Conservation (phyloP, 192 early-diverging fungal species). For the Spizellomyces punctatus region DNA sequence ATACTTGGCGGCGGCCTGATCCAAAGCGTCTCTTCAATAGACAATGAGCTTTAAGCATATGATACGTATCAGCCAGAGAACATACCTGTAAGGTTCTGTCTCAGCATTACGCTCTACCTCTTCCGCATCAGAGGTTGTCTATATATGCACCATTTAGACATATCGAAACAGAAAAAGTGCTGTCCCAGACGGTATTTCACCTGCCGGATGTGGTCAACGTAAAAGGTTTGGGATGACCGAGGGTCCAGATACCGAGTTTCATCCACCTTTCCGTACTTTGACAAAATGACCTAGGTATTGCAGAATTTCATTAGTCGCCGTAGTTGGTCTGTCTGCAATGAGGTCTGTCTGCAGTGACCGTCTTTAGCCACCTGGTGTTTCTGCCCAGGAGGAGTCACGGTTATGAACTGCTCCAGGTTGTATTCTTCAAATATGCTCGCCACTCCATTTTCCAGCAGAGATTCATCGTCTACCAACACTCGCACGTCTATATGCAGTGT, state of each 20-base stretch:
- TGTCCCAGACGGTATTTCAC: constrained; percentile 14
- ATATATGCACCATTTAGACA: background rate
- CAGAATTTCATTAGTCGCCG: too few species aligned
- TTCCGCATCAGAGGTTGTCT: constrained; percentile 57
- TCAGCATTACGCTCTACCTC: constrained; percentile 32
- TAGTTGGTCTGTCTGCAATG: too few species aligned
- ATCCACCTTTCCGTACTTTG: constrained; percentile 70
- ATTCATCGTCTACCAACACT: constrained; percentile 79
- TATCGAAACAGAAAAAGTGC: constrained; percentile 1
- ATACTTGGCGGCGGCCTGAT: constrained; percentile 66
- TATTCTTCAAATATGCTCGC: constrained; percentile 73
- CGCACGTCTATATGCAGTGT: constrained; percentile 72
- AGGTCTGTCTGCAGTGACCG: background rate
- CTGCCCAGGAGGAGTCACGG: constrained; percentile 67
- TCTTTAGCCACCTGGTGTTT: constrained; percentile 52
- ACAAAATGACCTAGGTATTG: constrained; percentile 66
- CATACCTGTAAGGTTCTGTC: constrained; percentile 45
- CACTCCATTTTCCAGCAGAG: constrained; percentile 68
- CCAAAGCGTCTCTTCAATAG: constrained; percentile 52
- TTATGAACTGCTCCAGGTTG: constrained; percentile 81
- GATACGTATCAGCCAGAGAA: background rate
- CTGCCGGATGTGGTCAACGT: constrained; percentile 76
- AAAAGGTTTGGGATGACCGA: constrained; percentile 67
- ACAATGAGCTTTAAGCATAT: background rate
- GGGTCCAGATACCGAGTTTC: constrained; percentile 75